Percentiles rank a stretch among this genome's conserved stretches.
phyloP scores from a whole-genome alignment of 768 basidiomycete species.

The Lactifluus pinguis region DNA sequence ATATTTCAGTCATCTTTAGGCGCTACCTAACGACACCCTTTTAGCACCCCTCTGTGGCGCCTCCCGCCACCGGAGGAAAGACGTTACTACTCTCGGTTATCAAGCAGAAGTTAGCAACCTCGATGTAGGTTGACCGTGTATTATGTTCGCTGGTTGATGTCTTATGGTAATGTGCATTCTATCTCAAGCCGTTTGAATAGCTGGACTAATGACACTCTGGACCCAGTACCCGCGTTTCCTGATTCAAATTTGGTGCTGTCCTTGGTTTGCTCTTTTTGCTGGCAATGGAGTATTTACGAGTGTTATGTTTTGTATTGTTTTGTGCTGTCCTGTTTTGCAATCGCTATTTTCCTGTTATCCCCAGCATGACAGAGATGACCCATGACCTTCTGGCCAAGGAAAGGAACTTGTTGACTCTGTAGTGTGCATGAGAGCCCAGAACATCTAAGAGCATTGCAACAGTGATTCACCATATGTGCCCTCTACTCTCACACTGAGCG shows the following conservation, averaged over 20 bases:
- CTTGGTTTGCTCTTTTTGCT: no score
- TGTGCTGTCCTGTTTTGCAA: no score
- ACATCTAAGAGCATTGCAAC: background rate
- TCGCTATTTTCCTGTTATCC: no score
- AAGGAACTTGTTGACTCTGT: background rate
- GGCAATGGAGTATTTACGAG: no score
- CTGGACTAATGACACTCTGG: background rate
- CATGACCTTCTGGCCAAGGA: background rate
- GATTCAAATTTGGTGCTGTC: background rate
- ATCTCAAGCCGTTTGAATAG: background rate
- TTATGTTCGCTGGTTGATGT: background rate
- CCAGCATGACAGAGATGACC: background rate
- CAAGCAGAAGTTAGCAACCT: constrained; percentile 22
- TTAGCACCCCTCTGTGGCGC: constrained; percentile 6
- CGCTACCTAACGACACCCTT: background rate
- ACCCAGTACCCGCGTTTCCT: background rate
- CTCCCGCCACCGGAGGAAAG: constrained; percentile 20
- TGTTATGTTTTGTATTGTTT: no score
- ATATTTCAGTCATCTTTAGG: background rate
- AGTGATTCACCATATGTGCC: no score
- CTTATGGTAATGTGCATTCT: background rate
- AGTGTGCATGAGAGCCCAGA: background rate
- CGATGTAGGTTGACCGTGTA: constrained; percentile 17
- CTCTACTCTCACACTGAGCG: no score
- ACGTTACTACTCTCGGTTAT: constrained; percentile 20